These are phyloP conservation scores for Pogostemon cablin DNA, from an alignment of 257 asterid genomes.

Conservation along the genomic window DNA sequence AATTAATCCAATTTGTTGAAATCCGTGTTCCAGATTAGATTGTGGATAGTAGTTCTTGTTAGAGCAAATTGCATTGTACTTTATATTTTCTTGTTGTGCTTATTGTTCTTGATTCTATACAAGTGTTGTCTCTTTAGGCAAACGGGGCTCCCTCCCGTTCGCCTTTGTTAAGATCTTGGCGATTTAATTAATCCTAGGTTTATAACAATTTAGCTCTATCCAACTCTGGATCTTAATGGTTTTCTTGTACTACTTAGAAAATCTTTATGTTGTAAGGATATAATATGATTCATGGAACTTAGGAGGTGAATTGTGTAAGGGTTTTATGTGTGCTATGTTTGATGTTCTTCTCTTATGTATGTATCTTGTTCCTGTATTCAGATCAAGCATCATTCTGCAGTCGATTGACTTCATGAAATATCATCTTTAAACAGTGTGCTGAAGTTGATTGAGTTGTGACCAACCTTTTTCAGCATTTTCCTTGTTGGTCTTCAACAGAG, in stretches of 20 bases:
- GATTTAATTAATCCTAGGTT: background rate
- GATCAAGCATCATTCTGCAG: constrained; percentile 7
- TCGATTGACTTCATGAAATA: constrained; percentile 8
- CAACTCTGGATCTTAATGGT: background rate
- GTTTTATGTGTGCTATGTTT: constrained; percentile 11
- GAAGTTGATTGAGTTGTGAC: constrained; percentile 23
- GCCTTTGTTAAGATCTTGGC: background rate
- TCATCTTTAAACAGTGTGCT: constrained; percentile 25
- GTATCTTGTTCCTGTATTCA: constrained; percentile 6
- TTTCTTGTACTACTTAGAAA: background rate
- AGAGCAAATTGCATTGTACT: constrained; percentile 3
- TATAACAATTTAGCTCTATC: background rate
- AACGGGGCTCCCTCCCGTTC: background rate
- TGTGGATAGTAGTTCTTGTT: background rate
- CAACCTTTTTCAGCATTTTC: constrained; percentile 28
- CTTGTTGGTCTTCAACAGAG: constrained; percentile 14
- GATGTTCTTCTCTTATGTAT: background rate
- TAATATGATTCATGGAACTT: background rate
- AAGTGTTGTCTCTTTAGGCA: constrained; percentile 1
- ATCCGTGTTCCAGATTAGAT: constrained; percentile 1
- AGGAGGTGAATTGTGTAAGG: background rate
- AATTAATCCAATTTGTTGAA: constrained; percentile 5
- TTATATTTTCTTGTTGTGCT: background rate
- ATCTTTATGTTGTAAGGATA: background rate
- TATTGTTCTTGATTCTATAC: background rate